Conservation (phyloP, 495 filamentous ascomycete genomes). For the Hypoxylon subgilvum region DNA sequence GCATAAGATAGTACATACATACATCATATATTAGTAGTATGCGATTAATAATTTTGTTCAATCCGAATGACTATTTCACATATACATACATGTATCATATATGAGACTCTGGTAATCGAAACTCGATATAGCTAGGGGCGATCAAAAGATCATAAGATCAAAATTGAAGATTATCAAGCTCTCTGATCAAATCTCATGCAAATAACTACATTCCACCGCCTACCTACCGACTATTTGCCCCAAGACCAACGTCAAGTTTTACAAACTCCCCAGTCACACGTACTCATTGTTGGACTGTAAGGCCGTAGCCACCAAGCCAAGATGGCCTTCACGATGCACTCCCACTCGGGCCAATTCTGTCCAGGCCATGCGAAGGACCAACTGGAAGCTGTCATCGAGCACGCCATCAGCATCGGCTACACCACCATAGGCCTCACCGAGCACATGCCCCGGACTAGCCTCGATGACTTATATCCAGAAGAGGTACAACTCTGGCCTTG, state of each 20-base stretch:
- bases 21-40: too few relatives aligned
- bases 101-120: too few relatives aligned
- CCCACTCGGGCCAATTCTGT: conserved; percentile 97
- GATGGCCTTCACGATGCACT: conserved; percentile 99
- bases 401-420: conserved; percentile 80
- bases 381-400: conserved; percentile 80
- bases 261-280: neutral
- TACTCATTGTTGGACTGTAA: neutral
- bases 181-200: too few relatives aligned
- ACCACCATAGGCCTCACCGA: conserved; percentile 88
- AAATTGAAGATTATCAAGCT: too few relatives aligned
- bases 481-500: conserved; percentile 64
- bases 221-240: too few relatives aligned
- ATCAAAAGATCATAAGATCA: too few relatives aligned
- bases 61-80: too few relatives aligned
- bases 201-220: too few relatives aligned
- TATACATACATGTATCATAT: too few relatives aligned
- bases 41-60: neutral
- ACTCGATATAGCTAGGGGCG: too few relatives aligned
- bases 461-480: conserved; percentile 87
- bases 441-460: conserved; percentile 82
- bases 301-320: conserved; percentile 8
- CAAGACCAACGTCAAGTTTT: neutral
- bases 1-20: conserved; percentile 17
- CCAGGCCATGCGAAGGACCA: conserved; percentile 81